Evolutionary conservation across 148 eudicot genomes (phyloP), one percentile per base, ranked within the genome.

Genomic region (Tetragonia tetragonoides): DNA sequence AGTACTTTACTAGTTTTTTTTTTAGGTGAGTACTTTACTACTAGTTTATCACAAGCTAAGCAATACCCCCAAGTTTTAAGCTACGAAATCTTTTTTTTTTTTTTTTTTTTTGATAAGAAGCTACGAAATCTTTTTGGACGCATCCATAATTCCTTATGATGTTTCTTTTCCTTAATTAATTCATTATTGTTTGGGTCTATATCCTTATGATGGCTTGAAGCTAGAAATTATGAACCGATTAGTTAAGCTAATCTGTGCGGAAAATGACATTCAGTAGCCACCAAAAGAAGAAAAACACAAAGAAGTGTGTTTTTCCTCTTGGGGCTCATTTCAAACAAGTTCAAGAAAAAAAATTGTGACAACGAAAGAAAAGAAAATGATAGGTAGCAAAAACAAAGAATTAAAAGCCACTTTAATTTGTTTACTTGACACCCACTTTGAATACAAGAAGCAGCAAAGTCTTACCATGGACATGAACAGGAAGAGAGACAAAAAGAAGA

Each of bases 391-490:
- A 37, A 17, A 34, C 20, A 64, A 28, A 63, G 11, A 34, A 68
- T 40, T 16, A 46, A 20, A 37, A 65, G 39, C 10, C n/a, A n/a
- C 69, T 53, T 1, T 4, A 16, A 63, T 42, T 72, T 5, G 7
- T 7, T 54, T 54, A 11, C 62, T 21, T 59, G 68, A 77, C 68
- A 46, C 47, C 28, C n/a, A 68, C 28, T 24, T 69, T 41, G 62
- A 61, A 62, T 34, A 38, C 17, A 63, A 23, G 20, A 49, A 66
- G 75, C 53, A 67, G 67, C 64, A 73, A 79, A 73, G 37, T 56
- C 72, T 59, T 61, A 88, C 91, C 87, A 88, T 65, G 6, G 87
- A 84, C 51, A 72, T 72, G 79, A 88, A 84, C 65, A 88, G 84
- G 77, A 88, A 84, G 47, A 86, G 72, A 6, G 89, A 85, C 1